phyloP scores from a whole-genome alignment of 345 rosid genomes.

The Clarkia xantiana region DNA sequence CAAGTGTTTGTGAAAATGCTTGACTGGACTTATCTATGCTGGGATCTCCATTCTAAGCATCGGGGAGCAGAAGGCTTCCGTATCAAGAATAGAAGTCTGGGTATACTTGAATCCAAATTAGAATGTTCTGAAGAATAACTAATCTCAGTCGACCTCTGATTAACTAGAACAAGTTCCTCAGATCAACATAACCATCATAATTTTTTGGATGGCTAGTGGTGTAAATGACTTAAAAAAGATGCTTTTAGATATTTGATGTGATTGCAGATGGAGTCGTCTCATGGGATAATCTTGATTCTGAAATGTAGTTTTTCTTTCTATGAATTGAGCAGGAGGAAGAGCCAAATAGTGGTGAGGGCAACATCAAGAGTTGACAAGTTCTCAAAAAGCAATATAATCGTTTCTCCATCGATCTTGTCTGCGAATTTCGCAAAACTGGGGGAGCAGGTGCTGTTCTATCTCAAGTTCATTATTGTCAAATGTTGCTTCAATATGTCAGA shows the following conservation, averaged over 20 bases:
- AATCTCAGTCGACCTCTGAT: too few relatives aligned
- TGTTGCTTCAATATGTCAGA: neutral
- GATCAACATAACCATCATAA: too few relatives aligned
- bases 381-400: constrained; percentile 80
- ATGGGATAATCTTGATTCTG: constrained; percentile 3
- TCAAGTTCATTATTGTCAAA: neutral
- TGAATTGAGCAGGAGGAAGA: constrained; percentile 29
- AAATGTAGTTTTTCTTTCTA: constrained; percentile 3
- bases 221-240: neutral
- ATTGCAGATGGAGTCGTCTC: neutral
- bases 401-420: constrained; percentile 91
- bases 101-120: too few relatives aligned
- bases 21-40: neutral
- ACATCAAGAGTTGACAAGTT: constrained; percentile 77
- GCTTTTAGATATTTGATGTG: too few relatives aligned
- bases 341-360: constrained; percentile 55
- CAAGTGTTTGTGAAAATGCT: neutral
- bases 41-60: too few relatives aligned
- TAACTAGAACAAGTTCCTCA: too few relatives aligned
- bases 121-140: too few relatives aligned
- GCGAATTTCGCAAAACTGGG: constrained; percentile 89
- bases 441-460: constrained; percentile 46
- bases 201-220: too few relatives aligned
- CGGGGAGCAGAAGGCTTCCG: too few relatives aligned
- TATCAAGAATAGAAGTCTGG: too few relatives aligned